Conservation (phyloP, 1,284 basidiomycete genomes). For the Trametes hirsuta region DNA sequence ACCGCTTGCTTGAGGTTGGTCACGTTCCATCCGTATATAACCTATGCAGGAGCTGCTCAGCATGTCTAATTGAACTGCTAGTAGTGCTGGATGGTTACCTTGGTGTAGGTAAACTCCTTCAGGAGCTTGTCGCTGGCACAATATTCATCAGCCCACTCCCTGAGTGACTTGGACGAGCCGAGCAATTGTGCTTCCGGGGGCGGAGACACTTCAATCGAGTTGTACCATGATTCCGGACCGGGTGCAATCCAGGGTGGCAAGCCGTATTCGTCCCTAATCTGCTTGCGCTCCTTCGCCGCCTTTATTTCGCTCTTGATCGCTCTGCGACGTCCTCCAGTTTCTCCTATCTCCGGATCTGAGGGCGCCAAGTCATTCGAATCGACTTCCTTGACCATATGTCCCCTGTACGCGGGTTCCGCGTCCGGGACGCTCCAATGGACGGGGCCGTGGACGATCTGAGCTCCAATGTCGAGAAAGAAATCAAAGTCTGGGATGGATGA, state of each 20-base stretch:
- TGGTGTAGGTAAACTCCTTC: constrained; percentile 69
- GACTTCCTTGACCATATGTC: constrained; percentile 34
- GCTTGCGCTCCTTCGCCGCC: constrained; percentile 25
- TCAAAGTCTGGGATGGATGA: constrained; percentile 52
- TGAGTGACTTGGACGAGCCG: constrained; percentile 55
- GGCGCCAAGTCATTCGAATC: constrained; percentile 21
- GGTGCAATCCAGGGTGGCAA: constrained; percentile 39
- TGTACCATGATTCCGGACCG: constrained; percentile 11
- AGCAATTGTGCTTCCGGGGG: constrained; percentile 30
- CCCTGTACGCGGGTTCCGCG: constrained; percentile 39
- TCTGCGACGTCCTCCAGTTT: constrained; percentile 17
- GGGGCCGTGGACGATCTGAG: constrained; percentile 32
- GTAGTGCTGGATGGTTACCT: constrained; percentile 39
- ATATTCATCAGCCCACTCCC: constrained; percentile 75
- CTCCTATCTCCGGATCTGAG: constrained; percentile 12
- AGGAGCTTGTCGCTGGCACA: constrained; percentile 60
- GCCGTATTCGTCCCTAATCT: constrained; percentile 26
- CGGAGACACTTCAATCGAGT: neutral
- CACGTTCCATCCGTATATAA: constrained; percentile 73
- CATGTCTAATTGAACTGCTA: neutral
- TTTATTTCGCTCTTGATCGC: constrained; percentile 31
- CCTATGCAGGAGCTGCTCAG: constrained; percentile 35
- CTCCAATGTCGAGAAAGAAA: constrained; percentile 57
- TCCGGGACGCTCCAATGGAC: constrained; percentile 40
- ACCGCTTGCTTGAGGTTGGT: constrained; percentile 56